Base-by-base conservation (phyloP, 768 basidiomycete species). In the Auricularia sp. region DNA sequence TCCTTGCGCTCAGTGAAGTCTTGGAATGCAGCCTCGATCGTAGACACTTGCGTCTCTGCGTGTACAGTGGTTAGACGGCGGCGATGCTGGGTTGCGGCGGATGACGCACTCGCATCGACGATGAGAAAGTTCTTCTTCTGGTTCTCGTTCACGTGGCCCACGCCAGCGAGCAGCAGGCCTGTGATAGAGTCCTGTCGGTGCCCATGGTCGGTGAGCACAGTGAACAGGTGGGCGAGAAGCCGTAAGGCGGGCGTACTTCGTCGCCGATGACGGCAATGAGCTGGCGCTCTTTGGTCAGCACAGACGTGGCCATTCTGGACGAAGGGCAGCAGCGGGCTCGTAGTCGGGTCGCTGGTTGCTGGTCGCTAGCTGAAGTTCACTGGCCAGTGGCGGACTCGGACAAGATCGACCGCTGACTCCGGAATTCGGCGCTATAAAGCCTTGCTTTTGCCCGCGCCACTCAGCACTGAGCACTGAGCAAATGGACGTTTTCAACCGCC, bases 91-190 rank as follows among this genome's bases (percentile, higher is more conserved):
- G 33, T n/a, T 44, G 5, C 21, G 10, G 11, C 24, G 39, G 39
- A 29, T 62, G n/a, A 79, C 89, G 68, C 72, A 98, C 97, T 99
- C 10, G 88, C 73, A 70, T 98, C 96, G 45, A 98, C 97, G 37
- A 98, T 86, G 58, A 98, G 80, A 75, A 99, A 98, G 79, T 98
- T 99, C 88, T 97, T 97, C 82, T 90, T 92, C 79, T 94, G 92
- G 54, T 89, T 83, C 65, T 90, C 86, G 70, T 89, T 87, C 67
- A 98, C 81, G 75, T 99, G 90, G 0, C 97, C 97, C 58, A 98
- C 84, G 42, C 97, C 97, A 5, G 97, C 97, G 61, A 99, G 82
- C 51, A 99, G 83, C 16, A 98, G 82, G 51, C 97, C 97, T 0
- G 97, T 98, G 67, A 98, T 92, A 3, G 96, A 93, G 78, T 99